Percentiles rank a stretch among this genome's conserved stretches.
These are phyloP conservation scores for Emmonsia crescens DNA, from an alignment of 2,329 filamentous ascomycete species.

Conservation along the genomic window DNA sequence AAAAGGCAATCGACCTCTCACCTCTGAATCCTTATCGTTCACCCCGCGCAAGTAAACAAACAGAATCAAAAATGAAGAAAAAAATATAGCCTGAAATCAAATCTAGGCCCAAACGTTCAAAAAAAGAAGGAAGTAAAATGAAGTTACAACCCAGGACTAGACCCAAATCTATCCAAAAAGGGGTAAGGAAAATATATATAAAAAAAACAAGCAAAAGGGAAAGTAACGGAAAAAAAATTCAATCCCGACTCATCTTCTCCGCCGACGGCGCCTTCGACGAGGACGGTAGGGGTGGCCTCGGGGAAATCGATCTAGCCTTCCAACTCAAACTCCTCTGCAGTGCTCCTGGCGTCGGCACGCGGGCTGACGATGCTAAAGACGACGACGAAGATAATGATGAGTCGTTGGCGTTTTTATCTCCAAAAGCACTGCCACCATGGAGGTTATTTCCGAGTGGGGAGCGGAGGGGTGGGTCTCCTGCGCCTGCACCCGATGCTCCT, in stretches of 20 bases:
- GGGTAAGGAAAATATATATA: background rate
- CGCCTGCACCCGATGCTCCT: background rate
- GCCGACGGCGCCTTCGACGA: background rate
- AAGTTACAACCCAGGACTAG: background rate
- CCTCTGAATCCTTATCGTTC: background rate
- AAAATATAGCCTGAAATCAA: background rate
- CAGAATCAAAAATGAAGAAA: background rate
- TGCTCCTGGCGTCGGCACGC: background rate
- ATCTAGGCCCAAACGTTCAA: background rate
- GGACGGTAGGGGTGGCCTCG: background rate
- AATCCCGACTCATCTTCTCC: constrained; percentile 5
- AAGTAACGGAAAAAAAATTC: background rate
- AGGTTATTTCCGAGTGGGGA: background rate
- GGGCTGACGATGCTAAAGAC: background rate
- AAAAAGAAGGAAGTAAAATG: background rate
- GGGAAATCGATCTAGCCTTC: background rate
- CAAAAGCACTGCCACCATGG: too few species aligned
- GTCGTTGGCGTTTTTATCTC: background rate
- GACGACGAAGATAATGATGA: background rate
- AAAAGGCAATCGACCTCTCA: background rate
- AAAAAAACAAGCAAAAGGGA: background rate
- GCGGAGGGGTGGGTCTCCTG: background rate
- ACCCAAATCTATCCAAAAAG: background rate
- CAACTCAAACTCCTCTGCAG: background rate
- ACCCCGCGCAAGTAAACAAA: background rate